phyloP scores from a whole-genome alignment of 225 moss, liverwort and hornwort genomes.

The Ulota crispa region DNA sequence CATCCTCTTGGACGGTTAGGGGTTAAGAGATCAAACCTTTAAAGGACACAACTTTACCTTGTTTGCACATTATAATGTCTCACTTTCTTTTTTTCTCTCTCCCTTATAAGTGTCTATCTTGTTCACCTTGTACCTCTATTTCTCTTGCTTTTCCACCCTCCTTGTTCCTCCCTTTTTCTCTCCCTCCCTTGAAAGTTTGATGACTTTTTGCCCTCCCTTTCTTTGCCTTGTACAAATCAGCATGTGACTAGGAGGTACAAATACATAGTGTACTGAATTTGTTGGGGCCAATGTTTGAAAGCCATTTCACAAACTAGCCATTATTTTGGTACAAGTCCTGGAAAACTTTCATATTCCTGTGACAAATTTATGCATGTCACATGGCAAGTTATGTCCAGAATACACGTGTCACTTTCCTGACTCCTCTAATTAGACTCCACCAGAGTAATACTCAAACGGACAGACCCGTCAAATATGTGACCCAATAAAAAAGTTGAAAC shows the following conservation, averaged over 20 bases:
- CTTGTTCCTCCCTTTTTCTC: no score
- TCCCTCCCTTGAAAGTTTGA: no score
- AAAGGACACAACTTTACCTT: no score
- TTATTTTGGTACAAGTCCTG: background rate
- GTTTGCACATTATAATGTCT: no score
- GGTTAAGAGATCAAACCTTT: no score
- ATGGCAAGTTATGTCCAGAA: background rate
- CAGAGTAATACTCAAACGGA: background rate
- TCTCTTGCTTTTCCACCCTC: no score
- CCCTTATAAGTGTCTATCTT: no score
- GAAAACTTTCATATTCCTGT: background rate
- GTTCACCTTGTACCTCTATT: no score
- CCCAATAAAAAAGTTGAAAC: background rate
- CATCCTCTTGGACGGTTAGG: no score
- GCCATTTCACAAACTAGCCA: background rate
- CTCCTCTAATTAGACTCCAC: background rate
- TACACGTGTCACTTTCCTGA: background rate
- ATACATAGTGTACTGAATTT: background rate
- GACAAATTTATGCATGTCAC: background rate
- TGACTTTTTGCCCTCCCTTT: no score
- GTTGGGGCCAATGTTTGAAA: background rate
- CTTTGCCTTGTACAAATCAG: background rate
- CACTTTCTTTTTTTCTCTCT: no score
- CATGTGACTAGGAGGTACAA: background rate
- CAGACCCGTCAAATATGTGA: background rate